phyloP scores from a whole-genome alignment of 371 early-diverging fungal genomes.

The Batrachochytrium dendrobatidis region DNA sequence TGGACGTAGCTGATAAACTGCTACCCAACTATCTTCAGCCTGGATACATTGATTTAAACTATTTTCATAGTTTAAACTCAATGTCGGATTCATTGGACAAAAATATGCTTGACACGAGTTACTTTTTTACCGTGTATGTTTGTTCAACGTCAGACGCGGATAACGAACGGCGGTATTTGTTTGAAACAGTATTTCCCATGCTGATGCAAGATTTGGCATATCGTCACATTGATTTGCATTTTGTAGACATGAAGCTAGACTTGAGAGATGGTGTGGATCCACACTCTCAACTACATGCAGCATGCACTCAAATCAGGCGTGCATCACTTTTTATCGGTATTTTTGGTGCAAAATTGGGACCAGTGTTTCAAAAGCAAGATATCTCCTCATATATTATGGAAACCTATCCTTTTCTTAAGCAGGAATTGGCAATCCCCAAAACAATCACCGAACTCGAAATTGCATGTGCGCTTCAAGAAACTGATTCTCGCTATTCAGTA shows the following conservation, averaged over 20 bases:
- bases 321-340: constrained; percentile 6
- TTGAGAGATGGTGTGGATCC: background rate
- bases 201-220: background rate
- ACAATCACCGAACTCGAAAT: constrained; percentile 7
- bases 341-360: constrained; percentile 9
- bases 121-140: constrained; percentile 9
- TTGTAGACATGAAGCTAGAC: constrained; percentile 8
- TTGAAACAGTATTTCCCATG: constrained; percentile 5
- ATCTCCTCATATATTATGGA: background rate
- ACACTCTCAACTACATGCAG: background rate
- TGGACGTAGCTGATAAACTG: background rate
- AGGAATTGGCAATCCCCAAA: background rate
- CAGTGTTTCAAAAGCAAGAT: background rate
- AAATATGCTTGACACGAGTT: background rate
- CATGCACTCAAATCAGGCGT: constrained; percentile 3
- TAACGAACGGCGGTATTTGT: constrained; percentile 9
- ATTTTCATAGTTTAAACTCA: constrained; percentile 4
- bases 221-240: constrained; percentile 6
- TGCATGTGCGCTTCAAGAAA: constrained; percentile 1
- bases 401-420: background rate
- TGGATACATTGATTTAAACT: background rate
- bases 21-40: background rate
- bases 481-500: background rate
- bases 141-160: constrained; percentile 8
- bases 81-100: constrained; percentile 6